Evolutionary conservation across 2,329 filamentous ascomycete genomes (phyloP).

Genomic region (Cladosporium sp.): DNA sequence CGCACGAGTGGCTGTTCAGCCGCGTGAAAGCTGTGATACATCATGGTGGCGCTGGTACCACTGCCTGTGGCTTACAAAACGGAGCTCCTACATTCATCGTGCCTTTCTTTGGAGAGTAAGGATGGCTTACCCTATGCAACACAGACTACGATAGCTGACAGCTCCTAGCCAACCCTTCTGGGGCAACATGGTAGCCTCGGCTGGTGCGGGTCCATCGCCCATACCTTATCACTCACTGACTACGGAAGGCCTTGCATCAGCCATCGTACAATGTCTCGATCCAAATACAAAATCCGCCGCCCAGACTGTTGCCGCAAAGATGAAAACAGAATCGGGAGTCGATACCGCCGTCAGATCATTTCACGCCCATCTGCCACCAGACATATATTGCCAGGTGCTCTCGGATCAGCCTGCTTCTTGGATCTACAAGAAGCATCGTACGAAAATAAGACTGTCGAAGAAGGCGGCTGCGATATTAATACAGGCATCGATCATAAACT

Average conservation of each 20-base stretch:
- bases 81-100: constrained; percentile 48
- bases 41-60: constrained; percentile 53
- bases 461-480: constrained; percentile 60
- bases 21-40: constrained; percentile 49
- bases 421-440: constrained; percentile 48
- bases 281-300: constrained; percentile 54
- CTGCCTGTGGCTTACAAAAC: constrained; percentile 45
- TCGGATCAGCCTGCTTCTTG: constrained; percentile 61
- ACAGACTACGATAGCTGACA: constrained; percentile 33
- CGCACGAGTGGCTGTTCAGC: constrained; percentile 52
- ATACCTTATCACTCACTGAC: constrained; percentile 66
- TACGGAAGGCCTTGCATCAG: constrained; percentile 34
- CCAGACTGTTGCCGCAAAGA: constrained; percentile 53
- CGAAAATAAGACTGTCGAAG: constrained; percentile 54
- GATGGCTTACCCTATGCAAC: constrained; percentile 30
- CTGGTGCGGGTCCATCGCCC: constrained; percentile 59
- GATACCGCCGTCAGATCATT: constrained; percentile 63
- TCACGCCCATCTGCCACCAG: constrained; percentile 52
- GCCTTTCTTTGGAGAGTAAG: constrained; percentile 49
- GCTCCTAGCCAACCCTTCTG: constrained; percentile 45
- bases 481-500: constrained; percentile 37
- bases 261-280: constrained; percentile 45
- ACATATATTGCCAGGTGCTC: constrained; percentile 62
- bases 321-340: constrained; percentile 62
- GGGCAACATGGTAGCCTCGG: constrained; percentile 40